A percentile compares a stretch with the other conserved stretches of the same genome.
Conservation (phyloP, 1,284 basidiomycete genomes). For the Sporisorium graminicola region DNA sequence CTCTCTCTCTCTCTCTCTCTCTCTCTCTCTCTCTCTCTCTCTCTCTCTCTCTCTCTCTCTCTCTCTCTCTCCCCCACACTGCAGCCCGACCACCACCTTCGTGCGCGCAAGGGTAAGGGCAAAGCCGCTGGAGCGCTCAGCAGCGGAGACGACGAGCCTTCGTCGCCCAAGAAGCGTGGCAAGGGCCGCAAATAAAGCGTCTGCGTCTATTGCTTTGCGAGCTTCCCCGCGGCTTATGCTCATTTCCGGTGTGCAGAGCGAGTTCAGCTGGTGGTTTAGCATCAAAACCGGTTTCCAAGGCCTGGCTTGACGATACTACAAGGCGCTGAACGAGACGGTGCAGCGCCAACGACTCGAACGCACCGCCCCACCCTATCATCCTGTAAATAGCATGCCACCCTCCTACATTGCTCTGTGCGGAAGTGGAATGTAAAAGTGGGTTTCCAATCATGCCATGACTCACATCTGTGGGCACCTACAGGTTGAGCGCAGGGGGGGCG, state of each 20-base stretch:
- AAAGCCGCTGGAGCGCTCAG: slow-evolving; percentile 46
- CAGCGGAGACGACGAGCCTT: slow-evolving; percentile 54
- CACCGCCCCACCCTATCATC: not conserved
- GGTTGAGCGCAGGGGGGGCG: too few relatives aligned
- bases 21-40: not conserved
- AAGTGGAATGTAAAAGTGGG: slow-evolving; percentile 11
- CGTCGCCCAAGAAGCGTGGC: slow-evolving; percentile 40
- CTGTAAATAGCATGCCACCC: slow-evolving; percentile 13
- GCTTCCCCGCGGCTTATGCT: not conserved
- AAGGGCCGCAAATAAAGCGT: slow-evolving; percentile 46
- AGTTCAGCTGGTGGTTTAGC: too few relatives aligned
- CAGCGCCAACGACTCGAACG: not conserved
- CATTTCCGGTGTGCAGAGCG: not conserved
- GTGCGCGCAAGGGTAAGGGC: slow-evolving; percentile 37
- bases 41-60: too few relatives aligned
- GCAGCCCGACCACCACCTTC: slow-evolving; percentile 47
- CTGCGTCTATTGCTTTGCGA: not conserved
- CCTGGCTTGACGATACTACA: not conserved
- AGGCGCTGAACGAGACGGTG: not conserved
- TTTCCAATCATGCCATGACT: too few relatives aligned
- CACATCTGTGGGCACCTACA: too few relatives aligned
- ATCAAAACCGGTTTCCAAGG: too few relatives aligned
- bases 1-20: not conserved
- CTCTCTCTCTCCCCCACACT: not conserved
- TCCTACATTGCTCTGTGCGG: not conserved